phyloP scores from a whole-genome alignment of 2,329 filamentous ascomycete genomes.

The Calonectria hongkongensis region DNA sequence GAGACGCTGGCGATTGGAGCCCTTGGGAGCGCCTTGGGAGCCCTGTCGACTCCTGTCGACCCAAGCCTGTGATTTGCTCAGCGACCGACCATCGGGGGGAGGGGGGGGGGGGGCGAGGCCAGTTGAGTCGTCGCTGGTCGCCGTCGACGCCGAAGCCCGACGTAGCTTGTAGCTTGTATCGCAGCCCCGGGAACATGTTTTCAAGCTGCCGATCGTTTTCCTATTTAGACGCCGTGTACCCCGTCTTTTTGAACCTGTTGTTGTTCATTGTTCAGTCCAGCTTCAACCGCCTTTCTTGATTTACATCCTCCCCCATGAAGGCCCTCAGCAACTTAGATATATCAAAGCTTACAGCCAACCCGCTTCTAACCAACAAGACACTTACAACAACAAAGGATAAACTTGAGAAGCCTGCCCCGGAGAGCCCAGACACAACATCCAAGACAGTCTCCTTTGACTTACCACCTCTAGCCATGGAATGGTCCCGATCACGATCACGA shows the following conservation, averaged over 20 bases:
- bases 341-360: not conserved
- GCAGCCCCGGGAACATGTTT: no score
- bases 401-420: not conserved
- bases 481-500: conserved; percentile 42
- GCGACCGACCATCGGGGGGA: not conserved
- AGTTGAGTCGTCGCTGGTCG: not conserved
- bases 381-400: not conserved
- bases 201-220: conserved; percentile 22
- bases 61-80: conserved; percentile 39
- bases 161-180: not conserved
- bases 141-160: conserved; percentile 41
- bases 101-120: not conserved
- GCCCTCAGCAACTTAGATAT: conserved; percentile 1
- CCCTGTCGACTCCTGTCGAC: not conserved
- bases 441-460: conserved; percentile 30
- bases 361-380: not conserved
- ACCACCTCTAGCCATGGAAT: conserved; percentile 21
- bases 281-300: not conserved
- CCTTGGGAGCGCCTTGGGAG: not conserved
- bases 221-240: conserved; percentile 32
- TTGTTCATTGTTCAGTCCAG: not conserved
- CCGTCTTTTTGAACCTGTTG: conserved; percentile 7
- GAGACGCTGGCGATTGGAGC: conserved; percentile 40
- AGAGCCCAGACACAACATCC: not conserved
- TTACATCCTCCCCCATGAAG: not conserved